phyloP scores from a whole-genome alignment of 164 flowering plant genomes.

The Stephania japonica region DNA sequence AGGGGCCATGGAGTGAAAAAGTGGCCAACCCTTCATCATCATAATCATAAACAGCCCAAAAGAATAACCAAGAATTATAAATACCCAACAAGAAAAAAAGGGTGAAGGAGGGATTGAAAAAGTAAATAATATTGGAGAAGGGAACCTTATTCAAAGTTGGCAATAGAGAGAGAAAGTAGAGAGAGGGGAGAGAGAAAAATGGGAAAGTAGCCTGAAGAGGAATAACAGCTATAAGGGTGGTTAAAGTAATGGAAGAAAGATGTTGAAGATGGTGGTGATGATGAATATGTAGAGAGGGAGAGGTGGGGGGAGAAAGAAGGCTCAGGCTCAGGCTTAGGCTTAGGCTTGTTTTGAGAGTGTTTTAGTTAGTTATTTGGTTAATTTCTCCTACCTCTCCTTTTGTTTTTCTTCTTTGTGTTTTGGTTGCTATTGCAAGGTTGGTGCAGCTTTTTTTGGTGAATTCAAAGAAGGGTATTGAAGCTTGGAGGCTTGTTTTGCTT shows the following conservation, averaged over 20 bases:
- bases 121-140: constrained; percentile 13
- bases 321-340: neutral
- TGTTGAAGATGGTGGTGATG: neutral
- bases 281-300: constrained; percentile 12
- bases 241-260: neutral
- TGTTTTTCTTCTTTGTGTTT: constrained; percentile 8
- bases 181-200: constrained; percentile 11
- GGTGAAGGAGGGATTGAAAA: constrained; percentile 6
- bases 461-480: neutral
- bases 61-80: constrained; percentile 19
- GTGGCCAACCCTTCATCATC: constrained; percentile 37
- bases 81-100: constrained; percentile 23
- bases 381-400: too few relatives aligned
- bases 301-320: constrained; percentile 13
- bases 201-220: constrained; percentile 12
- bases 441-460: neutral
- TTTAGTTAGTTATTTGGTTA: too few relatives aligned
- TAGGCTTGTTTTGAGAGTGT: neutral
- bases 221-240: constrained; percentile 4
- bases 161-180: constrained; percentile 14
- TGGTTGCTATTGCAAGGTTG: neutral
- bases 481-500: neutral
- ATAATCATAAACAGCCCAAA: constrained; percentile 27
- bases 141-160: constrained; percentile 39
- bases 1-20: constrained; percentile 60